Percentiles rank a stretch among this genome's conserved stretches.
phyloP scores from a whole-genome alignment of 805 yeast species.

The Monosporozyma solicola region DNA sequence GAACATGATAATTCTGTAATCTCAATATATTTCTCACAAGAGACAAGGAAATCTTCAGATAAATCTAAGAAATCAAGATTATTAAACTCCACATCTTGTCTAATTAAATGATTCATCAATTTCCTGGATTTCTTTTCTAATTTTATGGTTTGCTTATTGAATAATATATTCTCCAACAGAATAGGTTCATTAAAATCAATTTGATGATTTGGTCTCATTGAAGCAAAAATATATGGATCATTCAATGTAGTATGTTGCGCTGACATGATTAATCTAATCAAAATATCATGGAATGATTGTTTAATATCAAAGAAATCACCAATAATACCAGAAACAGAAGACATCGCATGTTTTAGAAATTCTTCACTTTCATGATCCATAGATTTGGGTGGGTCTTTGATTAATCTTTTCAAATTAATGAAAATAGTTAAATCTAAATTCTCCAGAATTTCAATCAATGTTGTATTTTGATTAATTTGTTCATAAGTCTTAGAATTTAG shows the following conservation, averaged over 20 bases:
- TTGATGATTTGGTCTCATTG: slow-evolving; percentile 47
- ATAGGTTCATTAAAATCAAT: slow-evolving; percentile 26
- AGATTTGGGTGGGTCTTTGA: slow-evolving; percentile 10
- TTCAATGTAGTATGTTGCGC: slow-evolving; percentile 60
- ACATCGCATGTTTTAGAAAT: slow-evolving; percentile 24
- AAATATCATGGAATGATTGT: slow-evolving; percentile 57
- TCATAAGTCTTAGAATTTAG: slow-evolving; percentile 25
- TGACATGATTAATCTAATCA: slow-evolving; percentile 52
- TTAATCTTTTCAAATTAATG: slow-evolving; percentile 20
- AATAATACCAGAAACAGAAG: slow-evolving; percentile 25
- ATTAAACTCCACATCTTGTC: slow-evolving; percentile 37
- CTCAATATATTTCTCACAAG: slow-evolving; percentile 30
- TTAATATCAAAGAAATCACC: slow-evolving; percentile 70
- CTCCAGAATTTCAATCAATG: slow-evolving; percentile 24
- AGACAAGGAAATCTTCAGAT: slow-evolving; percentile 23
- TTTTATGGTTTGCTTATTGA: slow-evolving; percentile 6
- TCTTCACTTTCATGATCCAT: slow-evolving; percentile 26
- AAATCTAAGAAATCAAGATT: slow-evolving; percentile 30
- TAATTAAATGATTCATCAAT: slow-evolving; percentile 39
- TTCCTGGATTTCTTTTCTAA: slow-evolving; percentile 27
- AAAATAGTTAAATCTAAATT: slow-evolving; percentile 27
- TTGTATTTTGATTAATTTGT: slow-evolving; percentile 24
- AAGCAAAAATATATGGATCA: slow-evolving; percentile 67
- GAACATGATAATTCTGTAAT: slow-evolving; percentile 29
- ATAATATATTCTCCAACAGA: slow-evolving; percentile 4